Evolutionary conservation across 2,329 filamentous ascomycete species (phyloP), one percentile per base, ranked within the genome.

Genomic region (Cordyceps cateniannulata): DNA sequence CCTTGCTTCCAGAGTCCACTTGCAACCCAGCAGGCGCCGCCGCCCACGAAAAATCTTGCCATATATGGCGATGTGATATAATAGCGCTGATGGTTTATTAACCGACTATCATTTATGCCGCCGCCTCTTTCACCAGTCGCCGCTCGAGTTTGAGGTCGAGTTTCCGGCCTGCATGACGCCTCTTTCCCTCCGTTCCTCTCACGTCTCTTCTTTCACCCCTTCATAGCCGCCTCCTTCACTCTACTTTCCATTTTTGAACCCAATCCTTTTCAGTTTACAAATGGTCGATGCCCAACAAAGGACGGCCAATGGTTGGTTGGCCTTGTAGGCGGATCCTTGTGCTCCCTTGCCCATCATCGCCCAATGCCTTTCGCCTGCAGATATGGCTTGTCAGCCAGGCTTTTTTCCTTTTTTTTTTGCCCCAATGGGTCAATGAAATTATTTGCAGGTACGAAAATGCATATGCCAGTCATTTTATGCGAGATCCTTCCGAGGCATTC

Each of bases 401-500:
- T n/a, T 32, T 22, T 18, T 12, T n/a, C 42, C 9, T 22, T 20
- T 22, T 47, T 14, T 47, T 22, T 45, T 47, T 16, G 24, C 7
- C 44, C 49, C 29, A 51, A 22, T 35, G 32, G 10, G 49, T 14
- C 49, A 22, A 51, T 51, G 6, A 10, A 35, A 10, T 35, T 29
- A 38, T 51, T 51, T 22, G 29, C 49, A 51, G 27, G 49, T 35
- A 51, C 49, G 5, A 35, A 38, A 20, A 25, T 16, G 25, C 12
- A 12, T 51, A 51, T 38, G 49, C n/a, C 49, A 20, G 49, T 51
- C 49, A 35, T 51, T 51, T 29, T 18, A 51, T 51, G 49, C 49
- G n/a, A 51, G 49, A 51, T 51, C 49, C n/a, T 51, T 51, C 29
- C 49, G 49, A 35, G 49, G 27, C 49, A 38, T 51, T 35, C 49